Evolutionary conservation across 192 early-diverging fungal genomes (phyloP), one percentile per base, ranked within the genome.

Genomic region (Entrophospora sp.): DNA sequence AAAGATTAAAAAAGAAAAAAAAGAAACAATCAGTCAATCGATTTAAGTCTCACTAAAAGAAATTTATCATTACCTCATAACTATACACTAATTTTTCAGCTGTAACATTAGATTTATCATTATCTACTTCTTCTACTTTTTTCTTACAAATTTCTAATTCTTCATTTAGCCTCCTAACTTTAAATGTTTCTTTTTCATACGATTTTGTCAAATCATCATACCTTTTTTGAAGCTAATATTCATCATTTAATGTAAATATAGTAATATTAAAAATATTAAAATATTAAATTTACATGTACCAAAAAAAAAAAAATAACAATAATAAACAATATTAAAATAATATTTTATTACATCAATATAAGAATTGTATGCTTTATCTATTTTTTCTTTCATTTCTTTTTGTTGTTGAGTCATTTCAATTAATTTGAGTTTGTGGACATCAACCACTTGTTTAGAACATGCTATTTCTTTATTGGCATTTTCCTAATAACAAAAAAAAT

Each of bases 401-500:
- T 77, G 69, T 59, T 85, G 69, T 59, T 76, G 77, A 59, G 77
- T 77, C 63, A 86, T 38, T 25, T 89, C 84, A 7, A 73, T 75
- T 12, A 80, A 58, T 58, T 77, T 78, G 25, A 71, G 66, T 56
- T 77, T 79, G 24, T 85, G 75, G 9, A 68, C 51, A 53, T 85
- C 76, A 20, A 83, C 42, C 13, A 77, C 68, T 13, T 69, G 40
- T 36, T 71, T 77, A 34, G 81, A 75, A 37, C 75, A 74, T 31
- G 80, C 73, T 3, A 85, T 59, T 68, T 91, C 85, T 42, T 75
- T 81, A 53, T 90, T 88, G 18, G 83, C 68, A 14, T 75, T 70
- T 18, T 78, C 67, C 81, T 85, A 66, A 22, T n/a, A 22, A n/a
- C 9, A 64, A 48, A 25, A 22, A 42, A 30, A 2, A 40, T 43